Evolutionary conservation across 108 stramenopile species (phyloP).

Genomic region (Conticribra guillardii): DNA sequence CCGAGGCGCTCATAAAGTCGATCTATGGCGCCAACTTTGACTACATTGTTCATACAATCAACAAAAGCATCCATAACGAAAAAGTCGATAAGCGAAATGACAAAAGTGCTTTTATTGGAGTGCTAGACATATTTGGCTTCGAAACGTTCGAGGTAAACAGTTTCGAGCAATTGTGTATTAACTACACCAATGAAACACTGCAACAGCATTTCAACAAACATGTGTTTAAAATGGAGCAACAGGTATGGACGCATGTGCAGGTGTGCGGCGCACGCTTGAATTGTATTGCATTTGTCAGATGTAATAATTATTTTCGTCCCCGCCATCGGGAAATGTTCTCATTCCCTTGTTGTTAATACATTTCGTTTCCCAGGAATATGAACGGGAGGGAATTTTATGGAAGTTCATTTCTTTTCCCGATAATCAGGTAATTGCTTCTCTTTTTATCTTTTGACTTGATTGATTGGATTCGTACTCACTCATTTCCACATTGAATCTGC

Average conservation of each 20-base stretch:
- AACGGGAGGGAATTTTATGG: constrained; percentile 90
- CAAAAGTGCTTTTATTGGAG: constrained; percentile 81
- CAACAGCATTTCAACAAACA: constrained; percentile 93
- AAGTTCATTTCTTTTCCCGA: constrained; percentile 91
- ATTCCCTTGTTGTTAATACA: too few relatives aligned
- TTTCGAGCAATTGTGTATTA: constrained; percentile 94
- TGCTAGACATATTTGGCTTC: constrained; percentile 98
- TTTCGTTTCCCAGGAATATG: constrained; percentile 88
- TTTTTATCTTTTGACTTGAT: neutral
- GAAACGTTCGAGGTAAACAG: constrained; percentile 91
- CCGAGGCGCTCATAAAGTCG: constrained; percentile 91
- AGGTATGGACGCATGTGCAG: constrained; percentile 1
- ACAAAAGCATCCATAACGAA: constrained; percentile 48
- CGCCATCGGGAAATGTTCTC: neutral
- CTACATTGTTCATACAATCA: constrained; percentile 63
- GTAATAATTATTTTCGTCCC: too few relatives aligned
- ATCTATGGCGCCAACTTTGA: constrained; percentile 88
- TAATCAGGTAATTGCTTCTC: constrained; percentile 62
- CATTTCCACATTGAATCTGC: neutral
- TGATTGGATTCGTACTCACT: too few relatives aligned
- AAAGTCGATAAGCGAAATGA: constrained; percentile 28
- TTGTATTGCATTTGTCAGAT: too few relatives aligned
- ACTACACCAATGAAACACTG: constrained; percentile 93
- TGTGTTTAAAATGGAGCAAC: constrained; percentile 90
- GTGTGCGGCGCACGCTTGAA: too few relatives aligned